Evolutionary conservation across 106 monocot genomes (phyloP), one percentile per base, ranked within the genome.

Genomic region (Xerophyta viscosa): DNA sequence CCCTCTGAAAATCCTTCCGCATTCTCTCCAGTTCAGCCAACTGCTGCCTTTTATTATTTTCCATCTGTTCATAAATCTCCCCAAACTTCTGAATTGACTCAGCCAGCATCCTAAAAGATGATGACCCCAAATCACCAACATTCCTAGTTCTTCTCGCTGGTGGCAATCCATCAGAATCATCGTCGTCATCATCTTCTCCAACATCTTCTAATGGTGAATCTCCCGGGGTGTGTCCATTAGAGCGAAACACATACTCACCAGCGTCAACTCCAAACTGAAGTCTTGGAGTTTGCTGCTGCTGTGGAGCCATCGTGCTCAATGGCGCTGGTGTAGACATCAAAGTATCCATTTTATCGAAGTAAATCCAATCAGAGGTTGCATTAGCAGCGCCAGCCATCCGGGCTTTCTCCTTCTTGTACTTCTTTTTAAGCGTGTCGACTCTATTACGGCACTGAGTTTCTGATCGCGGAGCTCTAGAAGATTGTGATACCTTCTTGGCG

Each of bases 361-460:
- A 89, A 44, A 82, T 41, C 96, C 89, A 98, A 8, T 66, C 69
- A 37, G 66, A 73, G 13, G 44, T 56, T 22, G 61, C 53, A 46
- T 56, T 39, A 28, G 23, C 20, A n/a, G 61, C 24, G 13, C 65
- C 66, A 9, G 56, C 48, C 70, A 71, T 21, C 52, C 70, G 70
- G 17, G 60, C 61, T 69, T 98, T 98, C 79, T 98, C 88, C 59
- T 96, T 88, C 75, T 77, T 88, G 65, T 78, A 91, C 69, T 84
- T 91, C 71, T 89, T 98, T 68, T 89, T 89, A 25, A 89, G 44
- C 10, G 84, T 85, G 14, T 86, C 96, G 15, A 89, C 33, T 20
- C 96, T 75, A 33, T 88, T 98, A 29, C 88, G 66, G 50, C 96
- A 89, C 58, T 89, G 84, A 1, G 68, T 42, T 15, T 85, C 89